These are phyloP conservation scores for Vickermania spadyakhi DNA, from an alignment of 208 protist genomes.

Conservation along the genomic window DNA sequence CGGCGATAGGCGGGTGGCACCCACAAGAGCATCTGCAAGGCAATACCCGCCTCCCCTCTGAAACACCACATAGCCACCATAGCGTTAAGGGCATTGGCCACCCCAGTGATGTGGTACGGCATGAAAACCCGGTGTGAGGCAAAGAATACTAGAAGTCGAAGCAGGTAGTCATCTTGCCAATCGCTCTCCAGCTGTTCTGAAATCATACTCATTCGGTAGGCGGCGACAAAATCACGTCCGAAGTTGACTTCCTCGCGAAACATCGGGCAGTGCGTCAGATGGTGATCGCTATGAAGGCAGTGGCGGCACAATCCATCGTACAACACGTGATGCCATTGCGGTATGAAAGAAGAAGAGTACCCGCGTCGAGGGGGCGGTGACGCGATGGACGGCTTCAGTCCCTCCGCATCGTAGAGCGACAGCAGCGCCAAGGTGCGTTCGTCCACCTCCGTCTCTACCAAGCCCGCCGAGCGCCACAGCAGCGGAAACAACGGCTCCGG, in stretches of 20 bases:
- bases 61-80: conserved; percentile 84
- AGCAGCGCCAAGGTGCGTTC: conserved; percentile 26
- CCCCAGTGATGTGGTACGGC: conserved; percentile 80
- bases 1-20: conserved; percentile 73
- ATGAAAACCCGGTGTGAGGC: conserved; percentile 41
- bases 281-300: conserved; percentile 65
- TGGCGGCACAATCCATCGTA: conserved; percentile 76
- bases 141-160: conserved; percentile 67
- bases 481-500: conserved; percentile 24
- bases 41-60: conserved; percentile 66
- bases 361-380: conserved; percentile 32
- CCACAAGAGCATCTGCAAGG: conserved; percentile 43
- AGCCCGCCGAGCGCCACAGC: conserved; percentile 58
- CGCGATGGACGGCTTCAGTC: conserved; percentile 31
- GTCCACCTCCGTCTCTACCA: conserved; percentile 36
- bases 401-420: conserved; percentile 46
- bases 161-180: conserved; percentile 69
- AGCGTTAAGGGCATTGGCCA: conserved; percentile 72
- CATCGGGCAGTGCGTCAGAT: conserved; percentile 51
- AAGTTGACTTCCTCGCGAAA: conserved; percentile 79
- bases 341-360: conserved; percentile 44
- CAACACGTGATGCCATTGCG: conserved; percentile 31
- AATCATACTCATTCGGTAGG: conserved; percentile 87
- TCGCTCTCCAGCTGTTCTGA: conserved; percentile 65
- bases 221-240: conserved; percentile 76